phyloP scores from a whole-genome alignment of 768 basidiomycete genomes.

The Pleurotus tuoliensis region DNA sequence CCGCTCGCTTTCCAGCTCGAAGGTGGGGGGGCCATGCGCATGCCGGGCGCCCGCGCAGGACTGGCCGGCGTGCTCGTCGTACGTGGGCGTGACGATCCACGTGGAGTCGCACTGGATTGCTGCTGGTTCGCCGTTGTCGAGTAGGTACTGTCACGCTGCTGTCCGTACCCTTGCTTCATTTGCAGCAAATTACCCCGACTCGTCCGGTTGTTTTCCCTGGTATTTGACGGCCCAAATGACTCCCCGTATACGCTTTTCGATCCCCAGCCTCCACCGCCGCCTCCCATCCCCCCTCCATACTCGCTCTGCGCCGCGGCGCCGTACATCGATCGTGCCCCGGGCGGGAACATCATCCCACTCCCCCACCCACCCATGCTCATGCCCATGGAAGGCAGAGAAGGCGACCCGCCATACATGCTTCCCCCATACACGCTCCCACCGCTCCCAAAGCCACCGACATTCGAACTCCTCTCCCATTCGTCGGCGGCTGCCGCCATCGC shows the following conservation, averaged over 20 bases:
- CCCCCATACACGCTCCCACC: conserved; percentile 48
- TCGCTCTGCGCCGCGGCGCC: conserved; percentile 61
- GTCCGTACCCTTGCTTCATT: conserved; percentile 16
- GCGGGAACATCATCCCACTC: conserved; percentile 47
- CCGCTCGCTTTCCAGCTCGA: conserved; percentile 57
- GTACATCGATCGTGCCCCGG: conserved; percentile 54
- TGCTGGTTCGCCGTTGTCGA: neutral
- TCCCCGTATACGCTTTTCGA: conserved; percentile 72
- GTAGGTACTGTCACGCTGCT: conserved; percentile 10
- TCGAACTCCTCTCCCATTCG: conserved; percentile 84
- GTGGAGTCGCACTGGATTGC: neutral
- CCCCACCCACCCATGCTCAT: conserved; percentile 31
- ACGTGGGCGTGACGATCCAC: conserved; percentile 26
- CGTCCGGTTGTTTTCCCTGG: conserved; percentile 19
- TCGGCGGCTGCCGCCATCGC: conserved; percentile 87
- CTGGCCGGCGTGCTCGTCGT: conserved; percentile 45
- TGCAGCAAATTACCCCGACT: conserved; percentile 37
- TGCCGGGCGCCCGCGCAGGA: conserved; percentile 18
- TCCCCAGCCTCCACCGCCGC: conserved; percentile 41
- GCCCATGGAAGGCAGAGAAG: conserved; percentile 23
- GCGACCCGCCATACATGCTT: conserved; percentile 18
- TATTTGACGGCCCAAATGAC: conserved; percentile 41
- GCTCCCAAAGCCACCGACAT: conserved; percentile 39
- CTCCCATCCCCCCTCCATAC: conserved; percentile 48
- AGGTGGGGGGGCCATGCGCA: conserved; percentile 44